Evolutionary conservation across 768 basidiomycete species (phyloP), one percentile per base, ranked within the genome.

Genomic region (Pleurotus tuoliensis): DNA sequence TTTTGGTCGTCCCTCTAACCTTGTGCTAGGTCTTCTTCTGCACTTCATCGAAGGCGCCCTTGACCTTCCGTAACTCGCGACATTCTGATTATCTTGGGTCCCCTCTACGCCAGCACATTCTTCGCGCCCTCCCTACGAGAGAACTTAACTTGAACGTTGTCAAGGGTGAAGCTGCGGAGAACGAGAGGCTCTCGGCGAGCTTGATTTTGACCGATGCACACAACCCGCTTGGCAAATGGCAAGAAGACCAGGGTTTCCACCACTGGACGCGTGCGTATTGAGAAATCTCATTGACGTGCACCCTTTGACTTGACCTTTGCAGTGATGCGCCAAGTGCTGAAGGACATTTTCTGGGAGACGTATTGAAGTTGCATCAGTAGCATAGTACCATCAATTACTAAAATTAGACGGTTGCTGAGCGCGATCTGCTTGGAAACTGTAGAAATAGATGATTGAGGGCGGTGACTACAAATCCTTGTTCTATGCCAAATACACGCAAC

Each of bases 281-380:
- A 61, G 25, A 46, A 55, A 38, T 46, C 51, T 40, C 2, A 48
- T 38, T 22, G 49, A 11, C 41, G 22, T 12, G 11, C 40, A 53
- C 37, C 56, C 27, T 20, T 41, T 61, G 15, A 52, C 3, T 5
- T 22, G 37, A 27, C 13, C 38, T 44, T 11, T 16, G 2, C 56
- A 88, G 87, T 92, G 34, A 94, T 95, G 91, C 81, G 90, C 56
- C 71, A 84, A 30, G 80, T 90, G n/a, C 64, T 94, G 60, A 82
- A 87, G 0, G 81, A 88, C 58, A 61, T 80, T 11, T 75, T 87
- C 59, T 93, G 91, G 91, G 87, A 90, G 70, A 87, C 85, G 5
- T 92, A 86, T 68, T 93, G 30, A 72, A 69, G 15, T 58, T 15
- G 44, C 30, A 18, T 16, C 24, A 20, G 30, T 37, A 40, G 12